Percentiles rank a stretch among this genome's conserved stretches.
phyloP scores from a whole-genome alignment of 768 basidiomycete genomes.

The Filobasidium floriforme region DNA sequence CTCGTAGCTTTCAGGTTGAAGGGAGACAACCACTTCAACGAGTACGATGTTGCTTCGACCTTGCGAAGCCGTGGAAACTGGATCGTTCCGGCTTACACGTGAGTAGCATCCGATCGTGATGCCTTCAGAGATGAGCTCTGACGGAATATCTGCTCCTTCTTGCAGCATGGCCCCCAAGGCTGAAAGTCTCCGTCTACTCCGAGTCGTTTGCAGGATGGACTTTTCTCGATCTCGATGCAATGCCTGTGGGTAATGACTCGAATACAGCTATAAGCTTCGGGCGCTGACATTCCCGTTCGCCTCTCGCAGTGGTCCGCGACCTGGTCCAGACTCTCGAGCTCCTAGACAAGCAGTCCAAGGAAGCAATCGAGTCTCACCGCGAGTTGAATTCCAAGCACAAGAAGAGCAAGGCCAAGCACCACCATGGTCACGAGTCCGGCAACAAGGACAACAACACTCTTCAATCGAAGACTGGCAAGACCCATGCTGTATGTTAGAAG shows the following conservation, averaged over 20 bases:
- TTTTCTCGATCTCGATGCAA: slow-evolving; percentile 24
- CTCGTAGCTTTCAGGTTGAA: slow-evolving; percentile 30
- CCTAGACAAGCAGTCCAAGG: slow-evolving; percentile 25
- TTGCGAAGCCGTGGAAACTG: slow-evolving; percentile 25
- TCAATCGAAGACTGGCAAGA: slow-evolving; percentile 43
- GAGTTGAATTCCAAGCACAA: slow-evolving; percentile 14
- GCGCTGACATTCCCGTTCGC: not conserved
- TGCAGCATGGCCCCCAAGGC: slow-evolving; percentile 15
- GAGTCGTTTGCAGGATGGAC: slow-evolving; percentile 28
- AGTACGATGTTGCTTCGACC: slow-evolving; percentile 26
- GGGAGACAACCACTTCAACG: slow-evolving; percentile 26
- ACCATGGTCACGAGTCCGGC: slow-evolving; percentile 2
- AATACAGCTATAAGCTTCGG: not conserved
- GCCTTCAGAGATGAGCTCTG: too few species aligned
- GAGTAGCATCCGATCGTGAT: not conserved
- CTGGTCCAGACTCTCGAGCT: slow-evolving; percentile 24
- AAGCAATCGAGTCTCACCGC: slow-evolving; percentile 18
- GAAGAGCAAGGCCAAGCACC: slow-evolving; percentile 11
- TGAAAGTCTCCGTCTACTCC: slow-evolving; percentile 7
- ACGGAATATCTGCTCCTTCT: not conserved
- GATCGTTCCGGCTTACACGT: slow-evolving; percentile 29
- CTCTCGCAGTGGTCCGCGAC: slow-evolving; percentile 24
- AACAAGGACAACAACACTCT: slow-evolving; percentile 40
- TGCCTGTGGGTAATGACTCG: slow-evolving; percentile 12
- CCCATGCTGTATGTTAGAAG: slow-evolving; percentile 35